Percentiles rank a stretch among this genome's conserved stretches.
These are phyloP conservation scores for Fusarium continuum DNA, from an alignment of 2,329 filamentous ascomycete species.

Conservation along the genomic window DNA sequence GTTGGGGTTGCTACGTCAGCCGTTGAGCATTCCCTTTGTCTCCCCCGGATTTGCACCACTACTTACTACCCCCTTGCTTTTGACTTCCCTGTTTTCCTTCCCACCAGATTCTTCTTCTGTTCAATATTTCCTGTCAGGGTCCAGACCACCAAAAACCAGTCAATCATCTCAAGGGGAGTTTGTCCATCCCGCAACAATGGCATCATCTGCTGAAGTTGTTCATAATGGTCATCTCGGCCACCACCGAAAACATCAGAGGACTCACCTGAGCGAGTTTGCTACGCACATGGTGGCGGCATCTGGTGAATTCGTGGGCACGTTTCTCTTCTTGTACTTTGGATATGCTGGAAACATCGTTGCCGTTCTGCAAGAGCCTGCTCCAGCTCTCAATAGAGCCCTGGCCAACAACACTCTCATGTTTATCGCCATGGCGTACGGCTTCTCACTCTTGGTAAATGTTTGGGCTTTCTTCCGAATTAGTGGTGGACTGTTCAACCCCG, in stretches of 20 bases:
- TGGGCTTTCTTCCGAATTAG: constrained; percentile 64
- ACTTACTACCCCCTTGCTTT: neutral
- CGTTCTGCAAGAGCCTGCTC: constrained; percentile 16
- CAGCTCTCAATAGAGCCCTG: constrained; percentile 10
- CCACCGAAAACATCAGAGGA: neutral
- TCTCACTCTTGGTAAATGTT: constrained; percentile 58
- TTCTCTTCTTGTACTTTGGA: constrained; percentile 39
- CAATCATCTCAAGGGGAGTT: neutral
- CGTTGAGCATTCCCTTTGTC: constrained; percentile 2
- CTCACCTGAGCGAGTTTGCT: constrained; percentile 27
- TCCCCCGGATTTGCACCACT: neutral
- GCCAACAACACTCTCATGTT: constrained; percentile 28
- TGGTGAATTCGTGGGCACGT: constrained; percentile 34
- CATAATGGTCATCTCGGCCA: neutral
- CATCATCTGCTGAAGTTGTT: neutral
- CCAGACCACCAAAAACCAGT: neutral
- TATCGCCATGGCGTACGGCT: constrained; percentile 36
- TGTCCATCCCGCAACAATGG: constrained; percentile 8
- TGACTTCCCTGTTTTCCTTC: constrained; percentile 8
- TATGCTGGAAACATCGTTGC: constrained; percentile 40
- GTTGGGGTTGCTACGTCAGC: neutral
- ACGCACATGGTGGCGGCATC: constrained; percentile 36
- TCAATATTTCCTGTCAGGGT: neutral
- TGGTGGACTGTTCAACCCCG: constrained; percentile 56
- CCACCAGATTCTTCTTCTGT: neutral